These are phyloP conservation scores for Kazachstania viticola DNA, from an alignment of 805 yeast genomes.

Conservation along the genomic window DNA sequence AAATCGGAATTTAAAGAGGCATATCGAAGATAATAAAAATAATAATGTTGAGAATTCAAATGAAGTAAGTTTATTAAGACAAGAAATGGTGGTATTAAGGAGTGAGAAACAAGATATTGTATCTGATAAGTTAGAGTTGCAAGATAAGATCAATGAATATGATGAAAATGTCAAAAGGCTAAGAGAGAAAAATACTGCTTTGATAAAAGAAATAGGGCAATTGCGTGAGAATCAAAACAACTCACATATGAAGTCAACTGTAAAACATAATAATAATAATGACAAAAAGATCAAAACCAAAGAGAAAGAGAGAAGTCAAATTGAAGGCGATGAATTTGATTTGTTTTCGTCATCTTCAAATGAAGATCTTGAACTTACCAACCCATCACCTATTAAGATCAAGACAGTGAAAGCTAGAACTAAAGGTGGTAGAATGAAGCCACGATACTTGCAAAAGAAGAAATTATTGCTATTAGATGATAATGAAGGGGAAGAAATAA, in stretches of 20 bases:
- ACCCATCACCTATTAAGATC: slow-evolving; percentile 21
- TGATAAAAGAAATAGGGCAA: not conserved
- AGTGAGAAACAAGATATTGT: slow-evolving; percentile 12
- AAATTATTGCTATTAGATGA: slow-evolving; percentile 19
- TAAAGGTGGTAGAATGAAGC: no score
- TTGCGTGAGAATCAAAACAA: not conserved
- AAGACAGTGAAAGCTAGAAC: slow-evolving; percentile 9
- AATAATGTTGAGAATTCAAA: slow-evolving; percentile 11
- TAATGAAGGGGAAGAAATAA: slow-evolving; percentile 11
- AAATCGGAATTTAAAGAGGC: slow-evolving; percentile 14
- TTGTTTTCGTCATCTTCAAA: slow-evolving; percentile 20
- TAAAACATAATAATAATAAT: not conserved
- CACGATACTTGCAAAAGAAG: no score
- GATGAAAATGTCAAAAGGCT: slow-evolving; percentile 8
- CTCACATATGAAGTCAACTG: not conserved
- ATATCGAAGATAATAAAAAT: slow-evolving; percentile 9
- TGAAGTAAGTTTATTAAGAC: slow-evolving; percentile 12
- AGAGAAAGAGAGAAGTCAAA: not conserved
- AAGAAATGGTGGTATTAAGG: slow-evolving; percentile 10
- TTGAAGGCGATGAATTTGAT: slow-evolving; percentile 21
- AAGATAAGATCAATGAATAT: slow-evolving; percentile 16
- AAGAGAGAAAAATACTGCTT: slow-evolving; percentile 4
- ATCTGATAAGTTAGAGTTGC: slow-evolving; percentile 16
- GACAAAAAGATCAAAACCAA: no score
- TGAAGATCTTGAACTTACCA: slow-evolving; percentile 24